Evolutionary conservation across 2,329 filamentous ascomycete genomes (phyloP).

Genomic region (Paracorniculantispora psalliotae): DNA sequence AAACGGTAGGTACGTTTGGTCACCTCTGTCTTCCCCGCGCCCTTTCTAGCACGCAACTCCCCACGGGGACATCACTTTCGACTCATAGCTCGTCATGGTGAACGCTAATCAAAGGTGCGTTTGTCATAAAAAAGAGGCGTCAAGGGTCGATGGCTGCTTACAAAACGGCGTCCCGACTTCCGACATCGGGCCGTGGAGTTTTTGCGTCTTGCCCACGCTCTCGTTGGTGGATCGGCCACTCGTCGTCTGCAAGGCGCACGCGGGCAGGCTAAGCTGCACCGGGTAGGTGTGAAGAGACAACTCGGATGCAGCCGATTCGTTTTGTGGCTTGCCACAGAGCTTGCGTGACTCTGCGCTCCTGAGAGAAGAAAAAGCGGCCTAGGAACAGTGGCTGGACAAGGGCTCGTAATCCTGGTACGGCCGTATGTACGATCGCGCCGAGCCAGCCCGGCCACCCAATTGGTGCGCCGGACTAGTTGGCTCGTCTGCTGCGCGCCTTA

Average conservation of each 20-base stretch:
- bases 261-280: not conserved
- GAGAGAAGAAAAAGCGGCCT: not conserved
- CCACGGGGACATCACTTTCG: not conserved
- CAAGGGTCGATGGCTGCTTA: not conserved
- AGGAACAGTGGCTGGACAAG: not conserved
- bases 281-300: not conserved
- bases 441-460: not conserved
- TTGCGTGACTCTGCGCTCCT: not conserved
- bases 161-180: not conserved
- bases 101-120: no score
- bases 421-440: slow-evolving; percentile 3
- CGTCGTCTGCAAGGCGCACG: slow-evolving; percentile 4
- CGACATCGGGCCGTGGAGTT: slow-evolving; percentile 2
- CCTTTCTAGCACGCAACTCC: not conserved
- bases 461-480: not conserved
- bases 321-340: not conserved
- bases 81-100: slow-evolving; percentile 1
- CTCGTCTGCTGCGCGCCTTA: not conserved
- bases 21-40: not conserved
- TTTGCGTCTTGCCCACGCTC: not conserved
- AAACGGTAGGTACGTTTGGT: not conserved
- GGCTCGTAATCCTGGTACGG: not conserved
- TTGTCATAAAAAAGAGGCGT: not conserved
- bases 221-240: not conserved
- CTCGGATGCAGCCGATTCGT: slow-evolving; percentile 6